phyloP scores from a whole-genome alignment of 2,329 filamentous ascomycete species.

The Epichloe baconii region DNA sequence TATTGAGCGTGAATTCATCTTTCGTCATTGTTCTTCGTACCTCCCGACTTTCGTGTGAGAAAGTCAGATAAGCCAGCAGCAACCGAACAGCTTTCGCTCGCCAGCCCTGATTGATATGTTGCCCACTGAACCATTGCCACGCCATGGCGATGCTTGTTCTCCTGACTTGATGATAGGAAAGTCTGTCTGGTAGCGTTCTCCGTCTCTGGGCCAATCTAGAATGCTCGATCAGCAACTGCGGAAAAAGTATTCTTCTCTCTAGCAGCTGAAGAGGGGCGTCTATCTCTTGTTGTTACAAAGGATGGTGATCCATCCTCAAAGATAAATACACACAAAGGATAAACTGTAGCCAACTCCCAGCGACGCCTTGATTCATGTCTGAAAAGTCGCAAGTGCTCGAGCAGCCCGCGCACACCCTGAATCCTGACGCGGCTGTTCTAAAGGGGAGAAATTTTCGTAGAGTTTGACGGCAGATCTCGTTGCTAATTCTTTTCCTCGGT shows the following conservation, averaged over 20 bases:
- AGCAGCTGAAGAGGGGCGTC: background rate
- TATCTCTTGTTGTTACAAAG: conserved; percentile 28
- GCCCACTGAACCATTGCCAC: background rate
- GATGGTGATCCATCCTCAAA: conserved; percentile 32
- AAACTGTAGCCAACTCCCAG: conserved; percentile 15
- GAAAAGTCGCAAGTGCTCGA: background rate
- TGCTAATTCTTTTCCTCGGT: conserved; percentile 3
- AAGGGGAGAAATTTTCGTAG: conserved; percentile 9
- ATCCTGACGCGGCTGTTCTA: conserved; percentile 17
- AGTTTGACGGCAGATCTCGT: conserved; percentile 21
- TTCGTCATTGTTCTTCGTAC: background rate
- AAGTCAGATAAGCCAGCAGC: background rate
- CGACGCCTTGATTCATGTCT: conserved; percentile 9
- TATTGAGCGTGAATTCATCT: background rate
- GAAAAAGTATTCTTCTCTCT: background rate
- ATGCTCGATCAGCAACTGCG: background rate
- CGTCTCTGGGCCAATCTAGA: background rate
- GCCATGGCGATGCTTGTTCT: background rate
- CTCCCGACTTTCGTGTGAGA: background rate
- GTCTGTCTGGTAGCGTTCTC: background rate
- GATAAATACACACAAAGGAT: conserved; percentile 28
- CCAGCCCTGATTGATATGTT: background rate
- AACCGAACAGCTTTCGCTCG: background rate
- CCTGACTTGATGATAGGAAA: background rate
- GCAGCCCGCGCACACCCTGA: conserved; percentile 1